Conservation (phyloP, 345 rosid species). For the Linum lewisii region DNA sequence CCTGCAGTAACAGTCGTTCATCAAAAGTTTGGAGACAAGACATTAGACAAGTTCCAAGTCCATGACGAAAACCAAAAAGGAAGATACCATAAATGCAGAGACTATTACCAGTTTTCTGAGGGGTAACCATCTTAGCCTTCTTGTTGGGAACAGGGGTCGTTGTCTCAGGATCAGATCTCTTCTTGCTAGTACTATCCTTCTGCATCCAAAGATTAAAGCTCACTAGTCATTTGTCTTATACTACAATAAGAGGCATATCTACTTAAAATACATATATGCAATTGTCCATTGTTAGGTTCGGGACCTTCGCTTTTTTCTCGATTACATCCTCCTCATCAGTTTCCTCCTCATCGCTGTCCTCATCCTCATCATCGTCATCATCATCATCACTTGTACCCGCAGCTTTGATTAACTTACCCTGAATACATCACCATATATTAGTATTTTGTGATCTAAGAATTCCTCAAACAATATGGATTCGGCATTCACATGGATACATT, state of each 20-base stretch:
- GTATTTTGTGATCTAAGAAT: too few relatives aligned
- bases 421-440: neutral
- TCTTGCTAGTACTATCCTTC: neutral
- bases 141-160: neutral
- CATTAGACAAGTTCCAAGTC: neutral
- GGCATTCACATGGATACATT: neutral
- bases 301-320: neutral
- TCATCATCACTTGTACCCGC: neutral
- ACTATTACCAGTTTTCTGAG: neutral
- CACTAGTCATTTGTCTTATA: neutral
- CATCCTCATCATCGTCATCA: neutral
- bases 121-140: neutral
- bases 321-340: neutral
- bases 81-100: neutral
- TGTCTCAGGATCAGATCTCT: neutral
- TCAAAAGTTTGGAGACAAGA: neutral
- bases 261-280: neutral
- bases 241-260: neutral
- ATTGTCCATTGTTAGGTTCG: too few relatives aligned
- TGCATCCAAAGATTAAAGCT: neutral
- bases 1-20: neutral
- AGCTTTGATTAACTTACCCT: neutral
- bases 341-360: neutral
- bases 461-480: neutral
- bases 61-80: neutral